Percentiles rank a stretch among this genome's conserved stretches.
phyloP scores from a whole-genome alignment of 768 basidiomycete genomes.

The Phylloporus scabripes region DNA sequence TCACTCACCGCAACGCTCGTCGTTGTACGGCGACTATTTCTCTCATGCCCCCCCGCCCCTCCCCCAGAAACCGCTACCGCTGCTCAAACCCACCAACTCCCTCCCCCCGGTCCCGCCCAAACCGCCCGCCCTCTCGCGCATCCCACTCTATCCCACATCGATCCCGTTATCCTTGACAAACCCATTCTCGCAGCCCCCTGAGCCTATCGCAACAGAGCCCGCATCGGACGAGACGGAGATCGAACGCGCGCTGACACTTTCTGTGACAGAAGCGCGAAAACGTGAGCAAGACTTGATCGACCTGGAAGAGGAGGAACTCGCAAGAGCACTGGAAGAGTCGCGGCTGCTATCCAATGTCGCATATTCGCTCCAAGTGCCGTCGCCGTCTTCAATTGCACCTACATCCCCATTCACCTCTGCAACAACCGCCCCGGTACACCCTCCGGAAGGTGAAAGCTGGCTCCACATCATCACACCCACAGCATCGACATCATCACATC shows the following conservation, averaged over 20 bases:
- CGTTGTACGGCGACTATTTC: slow-evolving; percentile 30
- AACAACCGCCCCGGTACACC: slow-evolving; percentile 10
- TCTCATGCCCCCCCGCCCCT: slow-evolving; percentile 23
- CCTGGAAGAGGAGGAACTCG: slow-evolving; percentile 62
- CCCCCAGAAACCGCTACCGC: slow-evolving; percentile 26
- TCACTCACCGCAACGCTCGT: slow-evolving; percentile 9
- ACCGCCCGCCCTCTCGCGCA: slow-evolving; percentile 25
- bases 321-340: slow-evolving; percentile 56
- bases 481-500: slow-evolving; percentile 17
- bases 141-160: slow-evolving; percentile 31
- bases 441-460: slow-evolving; percentile 30
- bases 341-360: slow-evolving; percentile 17
- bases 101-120: slow-evolving; percentile 40
- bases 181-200: slow-evolving; percentile 5
- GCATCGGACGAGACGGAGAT: slow-evolving; percentile 41
- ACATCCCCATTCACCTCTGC: slow-evolving; percentile 10
- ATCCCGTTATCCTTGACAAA: slow-evolving; percentile 20
- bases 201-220: slow-evolving; percentile 3
- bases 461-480: slow-evolving; percentile 27
- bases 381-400: slow-evolving; percentile 4
- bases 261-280: slow-evolving; percentile 33
- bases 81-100: slow-evolving; percentile 23
- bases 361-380: slow-evolving; percentile 9
- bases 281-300: slow-evolving; percentile 22
- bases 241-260: slow-evolving; percentile 45